Evolutionary conservation across 2,329 filamentous ascomycete genomes (phyloP).

Genomic region (Hymenoscyphus occultus): DNA sequence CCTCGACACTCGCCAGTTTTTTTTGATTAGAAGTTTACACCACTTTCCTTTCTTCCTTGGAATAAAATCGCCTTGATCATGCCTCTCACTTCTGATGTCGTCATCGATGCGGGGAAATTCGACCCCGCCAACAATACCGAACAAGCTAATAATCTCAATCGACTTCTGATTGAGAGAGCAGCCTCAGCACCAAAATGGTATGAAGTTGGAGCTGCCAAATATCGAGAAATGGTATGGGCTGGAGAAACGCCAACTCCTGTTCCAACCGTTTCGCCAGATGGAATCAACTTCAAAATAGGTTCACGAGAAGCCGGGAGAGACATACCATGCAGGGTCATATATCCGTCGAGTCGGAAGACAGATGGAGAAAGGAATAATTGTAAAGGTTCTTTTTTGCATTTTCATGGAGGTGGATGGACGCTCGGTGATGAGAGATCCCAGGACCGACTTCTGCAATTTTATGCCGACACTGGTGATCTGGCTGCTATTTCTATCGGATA

Average conservation of each 20-base stretch:
- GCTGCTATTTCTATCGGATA: constrained; percentile 56
- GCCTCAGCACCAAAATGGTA: constrained; percentile 48
- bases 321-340: constrained; percentile 47
- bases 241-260: constrained; percentile 51
- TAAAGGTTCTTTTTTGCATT: constrained; percentile 50
- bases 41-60: neutral
- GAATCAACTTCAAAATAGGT: constrained; percentile 47
- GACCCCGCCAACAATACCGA: constrained; percentile 39
- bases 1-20: neutral
- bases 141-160: constrained; percentile 44
- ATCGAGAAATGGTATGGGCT: constrained; percentile 51
- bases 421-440: constrained; percentile 34
- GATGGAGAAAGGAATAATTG: constrained; percentile 49
- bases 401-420: constrained; percentile 51
- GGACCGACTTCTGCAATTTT: constrained; percentile 44
- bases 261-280: constrained; percentile 45
- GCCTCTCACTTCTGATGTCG: constrained; percentile 41
- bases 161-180: constrained; percentile 29
- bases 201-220: constrained; percentile 52
- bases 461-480: constrained; percentile 48
- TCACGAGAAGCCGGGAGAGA: constrained; percentile 49
- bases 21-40: neutral
- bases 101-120: constrained; percentile 44
- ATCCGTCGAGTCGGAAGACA: constrained; percentile 24
- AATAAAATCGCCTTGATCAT: constrained; percentile 26